Percentiles rank a stretch among this genome's conserved stretches.
Conservation (phyloP, 345 rosid genomes). For the Xanthoceras sorbifolium region DNA sequence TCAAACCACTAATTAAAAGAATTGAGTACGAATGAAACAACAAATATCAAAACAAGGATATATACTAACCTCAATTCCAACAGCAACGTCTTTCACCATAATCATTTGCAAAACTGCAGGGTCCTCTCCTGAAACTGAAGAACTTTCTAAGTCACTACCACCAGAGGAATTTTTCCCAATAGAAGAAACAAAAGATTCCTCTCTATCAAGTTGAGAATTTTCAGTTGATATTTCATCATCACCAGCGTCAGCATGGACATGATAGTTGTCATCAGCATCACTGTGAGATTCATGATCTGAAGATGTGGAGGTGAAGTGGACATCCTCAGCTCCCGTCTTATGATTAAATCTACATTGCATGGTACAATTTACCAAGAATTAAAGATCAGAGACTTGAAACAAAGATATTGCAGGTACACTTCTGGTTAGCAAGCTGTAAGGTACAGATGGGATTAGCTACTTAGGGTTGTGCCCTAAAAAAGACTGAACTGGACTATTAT, state of each 20-base stretch:
- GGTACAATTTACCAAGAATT: neutral
- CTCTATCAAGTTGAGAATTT: slow-evolving; percentile 26
- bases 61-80: slow-evolving; percentile 71
- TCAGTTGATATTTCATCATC: slow-evolving; percentile 33
- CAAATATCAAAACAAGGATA: neutral
- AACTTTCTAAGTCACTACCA: slow-evolving; percentile 27
- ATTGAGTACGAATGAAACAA: neutral
- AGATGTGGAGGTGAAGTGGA: slow-evolving; percentile 61
- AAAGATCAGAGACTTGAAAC: neutral
- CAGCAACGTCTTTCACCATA: slow-evolving; percentile 75
- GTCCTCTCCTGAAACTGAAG: slow-evolving; percentile 33
- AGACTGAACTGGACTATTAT: neutral
- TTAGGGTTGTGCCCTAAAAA: neutral
- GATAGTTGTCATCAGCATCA: slow-evolving; percentile 30
- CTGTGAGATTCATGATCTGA: slow-evolving; percentile 53
- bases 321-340: slow-evolving; percentile 90
- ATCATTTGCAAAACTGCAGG: slow-evolving; percentile 68
- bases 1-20: neutral
- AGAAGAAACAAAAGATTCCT: slow-evolving; percentile 12
- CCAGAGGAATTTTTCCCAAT: slow-evolving; percentile 24
- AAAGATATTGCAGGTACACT: neutral
- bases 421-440: neutral
- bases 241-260: slow-evolving; percentile 22
- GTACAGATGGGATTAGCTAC: neutral
- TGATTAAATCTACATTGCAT: slow-evolving; percentile 71